Base-by-base conservation (phyloP, 306 rosid genomes). In the Boehmeria nivea region DNA sequence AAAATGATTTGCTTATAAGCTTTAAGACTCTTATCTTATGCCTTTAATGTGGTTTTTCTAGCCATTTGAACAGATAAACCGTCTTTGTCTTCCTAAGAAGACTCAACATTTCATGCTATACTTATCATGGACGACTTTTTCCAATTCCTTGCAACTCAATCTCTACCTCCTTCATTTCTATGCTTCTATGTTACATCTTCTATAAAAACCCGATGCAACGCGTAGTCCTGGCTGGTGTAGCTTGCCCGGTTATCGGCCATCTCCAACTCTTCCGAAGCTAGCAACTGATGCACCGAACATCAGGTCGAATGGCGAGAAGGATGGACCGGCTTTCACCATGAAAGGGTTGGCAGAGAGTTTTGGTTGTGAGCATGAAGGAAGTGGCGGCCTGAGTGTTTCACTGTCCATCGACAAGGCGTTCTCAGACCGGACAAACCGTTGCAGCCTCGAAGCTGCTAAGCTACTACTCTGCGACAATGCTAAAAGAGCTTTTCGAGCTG, bases 161-260 rank as follows among this genome's bases (percentile, higher is more conserved):
- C n/a, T n/a, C n/a, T n/a, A n/a, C n/a, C n/a, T n/a, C n/a, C n/a
- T n/a, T n/a, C n/a, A n/a, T n/a, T n/a, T n/a, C n/a, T n/a, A n/a
- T n/a, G n/a, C n/a, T n/a, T n/a, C n/a, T n/a, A n/a, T n/a, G n/a
- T n/a, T n/a, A n/a, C n/a, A n/a, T n/a, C n/a, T n/a, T n/a, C n/a
- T n/a, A n/a, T n/a, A n/a, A n/a, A n/a, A n/a, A n/a, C n/a, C n/a
- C n/a, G n/a, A n/a, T n/a, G n/a, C n/a, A n/a, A n/a, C n/a, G n/a
- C n/a, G n/a, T n/a, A n/a, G n/a, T n/a, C n/a, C n/a, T n/a, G n/a
- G 73, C 73, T 15, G 57, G 61, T 14, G 62, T 69, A 13, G 69
- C 78, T 55, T 73, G 56, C 69, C 78, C 78, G 15, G 12, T 73
- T 22, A 51, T 67, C 2, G 78, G 78, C 47, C 74, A 75, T 40